Base-by-base conservation (phyloP, 257 asterid species). In the Ehretia macrophylla region DNA sequence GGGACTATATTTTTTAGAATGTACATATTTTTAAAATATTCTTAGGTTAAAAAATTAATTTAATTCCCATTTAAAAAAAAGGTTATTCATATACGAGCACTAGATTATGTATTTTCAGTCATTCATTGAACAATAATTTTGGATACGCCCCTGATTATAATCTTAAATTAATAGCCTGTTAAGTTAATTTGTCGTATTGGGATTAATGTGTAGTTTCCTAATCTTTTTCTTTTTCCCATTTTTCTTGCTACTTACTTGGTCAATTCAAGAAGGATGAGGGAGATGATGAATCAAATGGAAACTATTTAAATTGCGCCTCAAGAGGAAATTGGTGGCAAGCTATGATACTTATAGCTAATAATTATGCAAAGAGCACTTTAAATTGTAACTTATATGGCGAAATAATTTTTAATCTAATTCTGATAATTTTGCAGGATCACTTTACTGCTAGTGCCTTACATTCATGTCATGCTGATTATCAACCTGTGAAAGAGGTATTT, bases 271-370 rank as follows among this genome's bases (percentile, higher is more conserved):
- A 79, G 63, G 82, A 81, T 53, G 89, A 79, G 10, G 77, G 22
- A 21, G 79, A 66, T 32, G 80, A 56, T 63, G 85, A 79, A 46
- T 73, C 63, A n/a, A 79, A 77, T 62, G 94, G 79, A 23, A 72
- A 75, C 59, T 77, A 78, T 59, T 56, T 82, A 18, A 77, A 66
- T 20, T 56, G 77, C 55, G 97, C 89, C 55, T 79, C 94, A 2
- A 77, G 94, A 77, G 95, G 97, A 69, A 82, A 89, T 58, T 89
- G 95, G 97, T 89, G 95, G 97, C 78, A 84, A 75, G 95, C 90
- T 83, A 78, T 46, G 68, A 20, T 11, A 17, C 19, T 42, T 49
- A 12, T 5, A 49, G 17, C 19, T 48, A 5, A 14, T 14, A 23
- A 14, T 13, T 18, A 3, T 42, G 3, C 12, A 1, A 42, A 10